Conservation (phyloP, 345 rosid genomes). For the Punica granatum region DNA sequence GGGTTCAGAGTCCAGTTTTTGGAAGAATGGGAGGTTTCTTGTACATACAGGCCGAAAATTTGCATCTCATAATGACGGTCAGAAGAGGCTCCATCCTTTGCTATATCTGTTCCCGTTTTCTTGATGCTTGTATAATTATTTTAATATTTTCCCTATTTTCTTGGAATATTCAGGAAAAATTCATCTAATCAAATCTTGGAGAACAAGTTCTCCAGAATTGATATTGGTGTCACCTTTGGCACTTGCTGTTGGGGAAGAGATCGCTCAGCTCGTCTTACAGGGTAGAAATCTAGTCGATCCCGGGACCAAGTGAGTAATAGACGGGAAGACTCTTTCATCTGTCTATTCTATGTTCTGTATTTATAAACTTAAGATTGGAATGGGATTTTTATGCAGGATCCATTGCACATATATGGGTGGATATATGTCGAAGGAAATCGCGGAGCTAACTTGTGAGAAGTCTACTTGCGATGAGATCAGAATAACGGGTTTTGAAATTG, state of each 20-base stretch:
- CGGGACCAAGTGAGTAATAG: conserved; percentile 56
- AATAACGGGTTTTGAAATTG: conserved; percentile 40
- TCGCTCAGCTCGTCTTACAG: conserved; percentile 51
- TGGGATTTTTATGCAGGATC: conserved; percentile 37
- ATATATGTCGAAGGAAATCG: conserved; percentile 45
- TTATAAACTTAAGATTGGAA: background rate
- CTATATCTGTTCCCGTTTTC: background rate
- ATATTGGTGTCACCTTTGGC: conserved; percentile 77
- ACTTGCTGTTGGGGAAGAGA: conserved; percentile 54
- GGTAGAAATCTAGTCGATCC: conserved; percentile 63
- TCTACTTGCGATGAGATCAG: conserved; percentile 46
- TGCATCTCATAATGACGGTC: conserved; percentile 71
- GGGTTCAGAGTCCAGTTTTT: conserved; percentile 47
- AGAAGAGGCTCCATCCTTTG: conserved; percentile 7
- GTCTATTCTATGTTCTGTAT: background rate
- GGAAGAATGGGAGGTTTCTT: conserved; percentile 71
- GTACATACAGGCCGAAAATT: conserved; percentile 56
- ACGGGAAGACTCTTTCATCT: background rate
- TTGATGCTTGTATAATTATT: background rate
- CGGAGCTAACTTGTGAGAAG: conserved; percentile 23
- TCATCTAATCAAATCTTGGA: conserved; percentile 67
- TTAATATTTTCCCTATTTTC: background rate
- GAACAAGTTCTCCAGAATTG: conserved; percentile 66
- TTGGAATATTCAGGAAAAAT: conserved; percentile 48
- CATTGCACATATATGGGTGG: conserved; percentile 60